These are phyloP conservation scores for Apiotrichum mycotoxinovorans DNA, from an alignment of 1,284 basidiomycete genomes.

Conservation along the genomic window DNA sequence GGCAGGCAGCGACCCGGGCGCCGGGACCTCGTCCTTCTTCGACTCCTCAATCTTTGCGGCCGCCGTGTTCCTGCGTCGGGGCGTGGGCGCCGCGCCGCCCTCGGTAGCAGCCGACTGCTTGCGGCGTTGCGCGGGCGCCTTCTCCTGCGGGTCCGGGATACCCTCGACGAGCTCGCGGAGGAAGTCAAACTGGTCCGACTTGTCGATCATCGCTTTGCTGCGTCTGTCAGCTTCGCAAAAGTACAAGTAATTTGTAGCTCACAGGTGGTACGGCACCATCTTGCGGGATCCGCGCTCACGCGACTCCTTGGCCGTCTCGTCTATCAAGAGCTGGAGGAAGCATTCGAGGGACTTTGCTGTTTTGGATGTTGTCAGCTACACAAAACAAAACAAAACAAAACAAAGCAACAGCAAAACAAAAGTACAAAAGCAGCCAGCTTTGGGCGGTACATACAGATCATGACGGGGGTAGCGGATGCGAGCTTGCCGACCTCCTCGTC, in stretches of 20 bases:
- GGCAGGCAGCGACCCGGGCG: constrained; percentile 24
- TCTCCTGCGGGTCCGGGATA: constrained; percentile 75
- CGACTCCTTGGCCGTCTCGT: constrained; percentile 79
- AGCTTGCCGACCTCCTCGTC: constrained; percentile 99
- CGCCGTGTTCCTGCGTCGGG: constrained; percentile 1
- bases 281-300: constrained; percentile 76
- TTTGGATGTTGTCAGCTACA: not conserved
- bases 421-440: no score
- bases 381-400: no score
- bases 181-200: constrained; percentile 88
- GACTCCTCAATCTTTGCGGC: constrained; percentile 5
- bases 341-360: constrained; percentile 93
- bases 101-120: constrained; percentile 3
- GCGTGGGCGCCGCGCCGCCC: not conserved
- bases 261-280: constrained; percentile 93
- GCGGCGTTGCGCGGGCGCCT: constrained; percentile 11
- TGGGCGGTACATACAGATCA: constrained; percentile 78
- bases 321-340: constrained; percentile 83
- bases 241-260: constrained; percentile 38
- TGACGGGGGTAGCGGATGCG: constrained; percentile 91
- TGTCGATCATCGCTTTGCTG: constrained; percentile 91
- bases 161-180: constrained; percentile 88
- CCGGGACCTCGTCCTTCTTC: constrained; percentile 21
- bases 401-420: no score
- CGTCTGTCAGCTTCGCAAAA: not conserved